Base-by-base conservation (phyloP, 1,139 yeast species). In the Taphrina betulina region DNA sequence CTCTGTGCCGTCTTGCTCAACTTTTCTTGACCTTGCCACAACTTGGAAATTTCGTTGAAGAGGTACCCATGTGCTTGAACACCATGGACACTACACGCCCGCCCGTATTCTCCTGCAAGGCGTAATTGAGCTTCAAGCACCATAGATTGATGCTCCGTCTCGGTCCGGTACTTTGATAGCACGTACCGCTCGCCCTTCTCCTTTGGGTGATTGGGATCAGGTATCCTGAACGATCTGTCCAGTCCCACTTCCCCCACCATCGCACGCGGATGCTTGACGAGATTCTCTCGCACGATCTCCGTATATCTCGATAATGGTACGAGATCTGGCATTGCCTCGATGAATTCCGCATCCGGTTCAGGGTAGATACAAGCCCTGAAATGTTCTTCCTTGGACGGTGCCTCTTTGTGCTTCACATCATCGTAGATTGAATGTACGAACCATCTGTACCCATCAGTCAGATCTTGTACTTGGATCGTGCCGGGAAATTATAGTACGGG, bases 361-460 rank as follows among this genome's bases (percentile, higher is more conserved):
- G 82, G 80, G 4, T 59, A 57, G 48, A 84, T 67, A 0, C 87
- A 79, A 0, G 61, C 26, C 1, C 60, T 53, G 66, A 89, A 92
- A 68, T 89, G 96, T 3, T 63, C 68, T 14, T 48, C 19, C 65
- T 64, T 74, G 56, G 22, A 60, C 58, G 60, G 45, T 7, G 22
- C 58, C 0, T 62, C 65, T 0, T 63, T 68, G 5, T 69, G 62
- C 7, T 78, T 72, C 61, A 81, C 82, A 28, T 83, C 64, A 68
- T 90, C 95, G 1, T 81, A 71, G 65, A 79, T 88, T 96, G 96
- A 90, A 0, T 97, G 97, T 68, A 92, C 97, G 3, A 87, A 74
- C 0, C 97, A 62, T 53, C 40, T 44, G 19, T 7, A 16, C 26
- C 7, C 26, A 28, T 10, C 28, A 16, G 23, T 14, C 5, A 3